A percentile compares a stretch with the other conserved stretches of the same genome.
phyloP scores from a whole-genome alignment of 179 eudicot species.

The Patellifolia procumbens region DNA sequence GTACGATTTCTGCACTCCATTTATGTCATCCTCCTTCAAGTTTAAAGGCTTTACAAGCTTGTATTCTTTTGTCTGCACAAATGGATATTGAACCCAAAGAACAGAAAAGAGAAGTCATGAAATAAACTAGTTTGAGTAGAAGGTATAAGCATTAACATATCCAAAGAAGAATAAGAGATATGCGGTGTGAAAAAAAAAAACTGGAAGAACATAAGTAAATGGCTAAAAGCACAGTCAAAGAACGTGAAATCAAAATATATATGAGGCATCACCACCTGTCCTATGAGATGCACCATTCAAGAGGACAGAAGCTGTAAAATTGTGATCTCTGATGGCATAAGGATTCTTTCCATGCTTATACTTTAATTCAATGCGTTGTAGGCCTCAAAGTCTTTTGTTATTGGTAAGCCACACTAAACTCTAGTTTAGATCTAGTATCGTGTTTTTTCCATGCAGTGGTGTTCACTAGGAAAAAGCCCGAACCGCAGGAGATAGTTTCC shows the following conservation, averaged over 20 bases:
- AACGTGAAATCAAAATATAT: not conserved
- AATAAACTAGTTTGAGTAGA: constrained; percentile 1
- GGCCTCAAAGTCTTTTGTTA: too few species aligned
- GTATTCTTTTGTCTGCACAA: constrained; percentile 77
- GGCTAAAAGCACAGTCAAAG: not conserved
- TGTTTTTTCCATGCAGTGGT: too few species aligned
- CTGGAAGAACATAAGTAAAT: not conserved
- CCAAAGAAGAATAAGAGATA: not conserved
- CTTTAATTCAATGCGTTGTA: too few species aligned
- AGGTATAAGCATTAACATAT: not conserved
- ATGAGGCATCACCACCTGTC: not conserved
- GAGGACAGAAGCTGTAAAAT: not conserved
- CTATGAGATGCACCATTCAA: not conserved
- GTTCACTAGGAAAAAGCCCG: too few species aligned
- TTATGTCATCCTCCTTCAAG: constrained; percentile 27
- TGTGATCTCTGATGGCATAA: not conserved
- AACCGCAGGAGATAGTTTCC: too few species aligned
- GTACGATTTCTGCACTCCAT: constrained; percentile 51
- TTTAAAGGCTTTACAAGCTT: constrained; percentile 63
- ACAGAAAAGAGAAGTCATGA: constrained; percentile 1
- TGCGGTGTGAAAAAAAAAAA: not conserved
- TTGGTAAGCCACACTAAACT: too few species aligned
- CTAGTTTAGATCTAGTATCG: too few species aligned
- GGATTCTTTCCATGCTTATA: not conserved
- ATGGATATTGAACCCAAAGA: constrained; percentile 16